These are phyloP conservation scores for Pseudogymnoascus sp. DNA, from an alignment of 2,329 filamentous ascomycete species.

Conservation along the genomic window DNA sequence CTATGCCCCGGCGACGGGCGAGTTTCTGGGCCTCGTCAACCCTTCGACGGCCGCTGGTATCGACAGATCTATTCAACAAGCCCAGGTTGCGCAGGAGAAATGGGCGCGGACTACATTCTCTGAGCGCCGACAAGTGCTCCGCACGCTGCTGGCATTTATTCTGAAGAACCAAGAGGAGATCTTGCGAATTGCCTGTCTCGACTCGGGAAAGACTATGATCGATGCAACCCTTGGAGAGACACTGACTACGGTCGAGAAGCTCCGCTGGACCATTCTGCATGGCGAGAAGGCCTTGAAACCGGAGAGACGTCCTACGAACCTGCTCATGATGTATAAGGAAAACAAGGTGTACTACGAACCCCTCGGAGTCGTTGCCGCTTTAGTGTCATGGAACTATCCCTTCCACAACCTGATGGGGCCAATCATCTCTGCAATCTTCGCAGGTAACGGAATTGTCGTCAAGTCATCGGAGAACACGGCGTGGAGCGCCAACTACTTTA, in stretches of 20 bases:
- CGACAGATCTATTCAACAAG: slow-evolving; percentile 67
- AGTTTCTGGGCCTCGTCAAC: slow-evolving; percentile 69
- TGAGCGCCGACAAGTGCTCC: slow-evolving; percentile 69
- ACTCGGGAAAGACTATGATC: slow-evolving; percentile 93
- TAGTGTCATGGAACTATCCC: slow-evolving; percentile 95
- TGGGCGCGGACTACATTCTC: slow-evolving; percentile 75
- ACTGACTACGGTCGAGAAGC: slow-evolving; percentile 84
- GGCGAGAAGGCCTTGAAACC: slow-evolving; percentile 73
- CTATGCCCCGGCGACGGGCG: slow-evolving; percentile 83
- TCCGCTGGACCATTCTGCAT: slow-evolving; percentile 88
- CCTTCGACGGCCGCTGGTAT: slow-evolving; percentile 70
- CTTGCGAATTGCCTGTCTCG: slow-evolving; percentile 74
- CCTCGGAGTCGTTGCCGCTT: slow-evolving; percentile 81
- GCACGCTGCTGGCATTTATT: slow-evolving; percentile 72
- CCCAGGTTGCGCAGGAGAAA: slow-evolving; percentile 62
- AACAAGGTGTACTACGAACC: slow-evolving; percentile 89
- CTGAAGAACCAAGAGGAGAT: slow-evolving; percentile 86
- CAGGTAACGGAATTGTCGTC: slow-evolving; percentile 84
- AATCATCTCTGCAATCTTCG: slow-evolving; percentile 81
- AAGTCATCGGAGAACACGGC: slow-evolving; percentile 95
- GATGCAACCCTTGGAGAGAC: slow-evolving; percentile 94
- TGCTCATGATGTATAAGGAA: slow-evolving; percentile 91
- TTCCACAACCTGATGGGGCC: slow-evolving; percentile 94
- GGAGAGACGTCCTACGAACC: slow-evolving; percentile 71
- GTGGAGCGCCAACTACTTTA: slow-evolving; percentile 82